These are phyloP conservation scores for Amanita pallidorosea DNA, from an alignment of 768 basidiomycete genomes.

Conservation along the genomic window DNA sequence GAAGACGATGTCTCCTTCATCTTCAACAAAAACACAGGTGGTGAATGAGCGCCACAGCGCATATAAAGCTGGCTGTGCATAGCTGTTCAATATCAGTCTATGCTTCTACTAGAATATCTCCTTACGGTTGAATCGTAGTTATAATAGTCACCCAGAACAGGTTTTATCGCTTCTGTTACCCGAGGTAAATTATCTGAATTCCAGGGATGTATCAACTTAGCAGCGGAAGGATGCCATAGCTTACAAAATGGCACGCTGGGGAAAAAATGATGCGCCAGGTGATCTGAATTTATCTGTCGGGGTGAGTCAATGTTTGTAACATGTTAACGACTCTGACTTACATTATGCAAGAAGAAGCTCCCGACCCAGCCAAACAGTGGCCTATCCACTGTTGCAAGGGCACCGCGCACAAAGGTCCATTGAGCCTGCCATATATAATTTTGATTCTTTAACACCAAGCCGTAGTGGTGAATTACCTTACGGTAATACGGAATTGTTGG, in stretches of 20 bases:
- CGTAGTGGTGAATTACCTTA: conserved; percentile 14
- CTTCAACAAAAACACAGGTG: conserved; percentile 46
- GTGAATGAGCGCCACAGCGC: conserved; percentile 52
- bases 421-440: conserved; percentile 19
- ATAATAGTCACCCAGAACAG: conserved; percentile 42
- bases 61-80: conserved; percentile 23
- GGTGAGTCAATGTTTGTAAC: not conserved
- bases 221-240: conserved; percentile 11
- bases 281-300: conserved; percentile 32
- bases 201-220: not conserved
- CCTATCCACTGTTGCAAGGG: conserved; percentile 49
- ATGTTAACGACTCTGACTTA: conserved; percentile 12
- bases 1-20: conserved; percentile 43
- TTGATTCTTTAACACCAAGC: not conserved
- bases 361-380: conserved; percentile 51
- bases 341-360: conserved; percentile 45
- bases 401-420: conserved; percentile 54
- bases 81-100: not conserved
- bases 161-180: conserved; percentile 34
- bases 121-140: conserved; percentile 48
- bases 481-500: conserved; percentile 51
- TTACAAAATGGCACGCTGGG: conserved; percentile 48
- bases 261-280: conserved; percentile 56
- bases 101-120: not conserved
- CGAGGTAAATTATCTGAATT: conserved; percentile 37